Evolutionary conservation across 257 asterid species (phyloP).

Genomic region (Schizonepeta tenuifolia): DNA sequence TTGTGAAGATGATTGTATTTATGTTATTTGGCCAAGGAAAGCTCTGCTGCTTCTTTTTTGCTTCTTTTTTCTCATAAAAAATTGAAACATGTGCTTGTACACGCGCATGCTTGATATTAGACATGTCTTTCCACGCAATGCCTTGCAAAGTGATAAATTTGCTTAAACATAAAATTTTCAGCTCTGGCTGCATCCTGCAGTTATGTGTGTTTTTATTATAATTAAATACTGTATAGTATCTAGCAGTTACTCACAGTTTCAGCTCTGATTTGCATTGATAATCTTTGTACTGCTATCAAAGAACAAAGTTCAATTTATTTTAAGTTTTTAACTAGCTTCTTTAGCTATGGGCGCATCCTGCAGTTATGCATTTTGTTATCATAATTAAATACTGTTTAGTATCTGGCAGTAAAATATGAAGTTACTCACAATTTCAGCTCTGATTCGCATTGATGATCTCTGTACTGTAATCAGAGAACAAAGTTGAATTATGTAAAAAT

Average conservation of each 20-base stretch:
- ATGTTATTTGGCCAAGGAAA: constrained; percentile 14
- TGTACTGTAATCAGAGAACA: constrained; percentile 48
- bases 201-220: neutral
- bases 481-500: constrained; percentile 22
- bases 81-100: neutral
- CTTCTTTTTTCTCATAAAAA: neutral
- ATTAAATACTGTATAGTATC: neutral
- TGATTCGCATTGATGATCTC: constrained; percentile 12
- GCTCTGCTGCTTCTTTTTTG: neutral
- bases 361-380: neutral
- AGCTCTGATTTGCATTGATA: constrained; percentile 17
- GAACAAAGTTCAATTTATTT: constrained; percentile 40
- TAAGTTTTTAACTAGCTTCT: neutral
- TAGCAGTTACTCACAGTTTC: neutral
- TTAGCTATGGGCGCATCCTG: neutral
- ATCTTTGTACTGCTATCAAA: constrained; percentile 39
- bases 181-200: constrained; percentile 12
- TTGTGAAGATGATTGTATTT: neutral
- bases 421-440: constrained; percentile 14
- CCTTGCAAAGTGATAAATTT: neutral
- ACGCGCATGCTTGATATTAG: neutral
- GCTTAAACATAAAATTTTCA: neutral
- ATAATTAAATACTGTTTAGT: neutral
- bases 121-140: neutral
- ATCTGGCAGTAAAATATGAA: neutral